Evolutionary conservation across 768 basidiomycete genomes (phyloP), one percentile per base, ranked within the genome.

Genomic region (Boletellus ananas): DNA sequence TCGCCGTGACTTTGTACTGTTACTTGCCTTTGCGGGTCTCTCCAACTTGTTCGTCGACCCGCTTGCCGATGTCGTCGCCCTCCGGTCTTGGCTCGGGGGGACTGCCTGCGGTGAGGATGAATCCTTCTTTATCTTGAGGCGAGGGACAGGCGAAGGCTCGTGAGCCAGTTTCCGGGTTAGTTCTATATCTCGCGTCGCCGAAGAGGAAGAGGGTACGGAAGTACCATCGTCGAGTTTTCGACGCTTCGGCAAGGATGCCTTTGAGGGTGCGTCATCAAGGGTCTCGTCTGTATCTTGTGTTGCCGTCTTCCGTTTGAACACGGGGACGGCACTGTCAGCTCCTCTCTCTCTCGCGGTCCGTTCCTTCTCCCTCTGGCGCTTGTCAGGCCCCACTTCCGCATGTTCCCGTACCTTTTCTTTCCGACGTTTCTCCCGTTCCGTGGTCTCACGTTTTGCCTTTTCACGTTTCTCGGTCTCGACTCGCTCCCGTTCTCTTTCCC

Each of bases 1-100:
- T 39, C 84, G 80, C 39, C 80, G 74, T 17, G 57, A 47, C 47
- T 79, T 82, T 23, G 50, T 45, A 14, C 51, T 47, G 14, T 53
- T 54, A 33, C 44, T 56, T 18, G 50, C 18, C 41, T 55, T 66
- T 50, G 54, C 29, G 29, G 51, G 21, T 48, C 63, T 59, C 31
- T 69, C 63, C 12, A 47, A 41, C 47, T 51, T 59, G 47, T 50
- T 49, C 42, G 50, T 31, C 25, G 55, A 48, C 20, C 35, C 52
- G 23, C 49, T 9, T 1, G 37, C 21, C 2, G 44, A 49, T n/a
- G 54, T 27, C 0, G 47, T 45, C 16, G 40, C 37, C 9, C 47
- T 50, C 43, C 55, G 60, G 6, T 62, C 52, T 29, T 54, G 57
- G 25, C 23, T 45, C 17, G 55, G 47, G 14, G 47, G 13, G 14